Conservation (phyloP, 441 rosid species). For the Adansonia rubrostipa region DNA sequence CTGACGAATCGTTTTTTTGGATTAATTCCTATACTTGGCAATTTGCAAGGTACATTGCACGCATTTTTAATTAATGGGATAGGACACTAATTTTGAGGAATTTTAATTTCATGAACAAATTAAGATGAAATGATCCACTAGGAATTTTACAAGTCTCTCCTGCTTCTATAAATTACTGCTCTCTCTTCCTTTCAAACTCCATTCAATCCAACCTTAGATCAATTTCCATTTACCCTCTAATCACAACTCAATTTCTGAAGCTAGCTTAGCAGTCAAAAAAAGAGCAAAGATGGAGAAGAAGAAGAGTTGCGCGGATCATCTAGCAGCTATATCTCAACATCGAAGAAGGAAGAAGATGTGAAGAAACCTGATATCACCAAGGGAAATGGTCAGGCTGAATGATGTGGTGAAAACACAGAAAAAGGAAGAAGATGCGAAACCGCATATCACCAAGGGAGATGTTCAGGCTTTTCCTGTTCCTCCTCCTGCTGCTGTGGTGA, state of each 20-base stretch:
- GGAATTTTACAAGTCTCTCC: background rate
- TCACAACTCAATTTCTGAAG: background rate
- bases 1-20: background rate
- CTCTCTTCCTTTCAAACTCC: background rate
- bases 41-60: conserved; percentile 20
- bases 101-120: background rate
- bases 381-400: background rate
- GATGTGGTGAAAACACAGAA: background rate
- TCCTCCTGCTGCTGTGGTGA: background rate
- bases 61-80: background rate
- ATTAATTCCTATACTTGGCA: background rate
- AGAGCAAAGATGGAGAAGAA: conserved; percentile 13
- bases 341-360: conserved; percentile 3
- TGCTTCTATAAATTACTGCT: conserved; percentile 8
- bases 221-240: background rate
- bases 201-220: background rate
- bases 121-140: background rate
- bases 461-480: background rate
- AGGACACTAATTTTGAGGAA: background rate
- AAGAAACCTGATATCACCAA: background rate
- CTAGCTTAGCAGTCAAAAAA: background rate
- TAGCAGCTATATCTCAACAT: background rate
- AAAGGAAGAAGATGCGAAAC: background rate
- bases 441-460: conserved; percentile 1
- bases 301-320: conserved; percentile 2